phyloP scores from a whole-genome alignment of 805 yeast species.

The Yamadazyma kitorensis region DNA sequence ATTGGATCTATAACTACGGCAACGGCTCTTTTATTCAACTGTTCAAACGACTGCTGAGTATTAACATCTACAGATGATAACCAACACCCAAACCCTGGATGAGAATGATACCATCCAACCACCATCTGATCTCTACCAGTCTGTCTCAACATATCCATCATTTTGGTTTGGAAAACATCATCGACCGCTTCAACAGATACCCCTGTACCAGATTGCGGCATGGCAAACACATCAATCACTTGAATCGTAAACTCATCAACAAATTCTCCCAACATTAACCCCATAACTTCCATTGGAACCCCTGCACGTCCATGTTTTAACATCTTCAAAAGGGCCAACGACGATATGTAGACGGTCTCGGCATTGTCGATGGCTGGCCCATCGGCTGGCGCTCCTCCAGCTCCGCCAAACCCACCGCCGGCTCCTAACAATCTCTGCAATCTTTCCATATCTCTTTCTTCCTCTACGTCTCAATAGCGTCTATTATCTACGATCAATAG shows the following conservation, averaged over 20 bases:
- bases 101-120: constrained; percentile 99
- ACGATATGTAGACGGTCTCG: constrained; percentile 94
- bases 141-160: constrained; percentile 99
- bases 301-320: constrained; percentile 95
- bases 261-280: constrained; percentile 96
- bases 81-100: constrained; percentile 99
- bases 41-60: constrained; percentile 97
- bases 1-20: constrained; percentile 99
- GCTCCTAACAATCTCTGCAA: constrained; percentile 47
- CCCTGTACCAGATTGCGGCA: constrained; percentile 99
- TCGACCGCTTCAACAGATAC: constrained; percentile 99
- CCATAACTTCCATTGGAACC: constrained; percentile 84
- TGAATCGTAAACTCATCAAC: constrained; percentile 96
- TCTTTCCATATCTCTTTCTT: constrained; percentile 44
- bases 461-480: too few relatives aligned
- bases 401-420: constrained; percentile 44
- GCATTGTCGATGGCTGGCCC: constrained; percentile 89
- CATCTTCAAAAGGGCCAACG: constrained; percentile 93
- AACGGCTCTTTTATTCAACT: constrained; percentile 90
- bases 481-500: too few relatives aligned
- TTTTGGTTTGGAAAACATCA: constrained; percentile 96
- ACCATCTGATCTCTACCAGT: constrained; percentile 99
- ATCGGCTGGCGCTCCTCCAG: constrained; percentile 49
- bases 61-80: constrained; percentile 94
- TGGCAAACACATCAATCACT: constrained; percentile 97